Base-by-base conservation (phyloP, 1,284 basidiomycete species). In the Singerocomus rubriflavus region DNA sequence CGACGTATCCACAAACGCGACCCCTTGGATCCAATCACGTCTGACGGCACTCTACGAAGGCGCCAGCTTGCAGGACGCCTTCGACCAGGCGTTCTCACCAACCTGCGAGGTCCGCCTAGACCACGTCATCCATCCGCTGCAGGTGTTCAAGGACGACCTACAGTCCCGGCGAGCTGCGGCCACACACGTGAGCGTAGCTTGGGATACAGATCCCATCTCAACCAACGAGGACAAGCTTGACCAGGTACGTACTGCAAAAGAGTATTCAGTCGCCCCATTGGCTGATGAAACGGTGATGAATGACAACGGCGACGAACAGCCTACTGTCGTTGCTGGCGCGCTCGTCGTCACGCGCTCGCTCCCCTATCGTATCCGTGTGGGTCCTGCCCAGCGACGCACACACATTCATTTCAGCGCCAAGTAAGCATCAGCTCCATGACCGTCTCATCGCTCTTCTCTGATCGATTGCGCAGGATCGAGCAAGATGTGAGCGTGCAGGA, bases 301-400 rank as follows among this genome's bases (percentile, higher is more conserved):
- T 6, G n/a, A n/a, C n/a, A n/a, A 37, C 10, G n/a, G 1, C 46
- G 27, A 31, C 14, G 47, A 38, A 6, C 13, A 75, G 72, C 63
- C 61, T 7, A 62, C 66, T 11, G 67, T 76, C 32, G 70, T 80
- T 2, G 71, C 73, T 2, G 78, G 77, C 0, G 62, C 65, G 30
- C 66, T 75, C 37, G 57, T 73, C 46, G 66, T 77, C 31, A 76
- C 71, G 17, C 71, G 74, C 14, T 69, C 67, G 0, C 54, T 77
- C 50, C 73, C 71, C 48, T 73, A 75, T 47, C 67, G 71, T n/a
- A 71, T 80, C 31, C 72, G 77, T 17, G 78, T 59, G 3, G 60
- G 58, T 1, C 71, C 71, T 16, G 76, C 73, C 6, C 71, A 77
- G 51, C 68, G 58, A 14, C 56, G 59, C 12, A 70, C 66, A 31